A percentile compares a stretch with the other conserved stretches of the same genome.
phyloP scores from a whole-genome alignment of 2,329 filamentous ascomycete species.

The Colletotrichum aenigma region DNA sequence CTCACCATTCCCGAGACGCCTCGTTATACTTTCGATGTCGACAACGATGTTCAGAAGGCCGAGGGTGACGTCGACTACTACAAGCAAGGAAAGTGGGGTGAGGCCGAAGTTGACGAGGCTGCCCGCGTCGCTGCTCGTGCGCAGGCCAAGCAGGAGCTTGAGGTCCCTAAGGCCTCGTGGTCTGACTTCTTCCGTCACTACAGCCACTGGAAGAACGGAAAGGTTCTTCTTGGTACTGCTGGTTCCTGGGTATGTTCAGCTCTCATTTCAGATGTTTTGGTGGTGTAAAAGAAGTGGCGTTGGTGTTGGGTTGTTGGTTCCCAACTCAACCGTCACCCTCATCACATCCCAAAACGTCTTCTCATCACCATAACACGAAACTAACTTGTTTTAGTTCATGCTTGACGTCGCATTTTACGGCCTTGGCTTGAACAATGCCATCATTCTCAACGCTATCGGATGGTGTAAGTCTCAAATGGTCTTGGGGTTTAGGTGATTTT shows the following conservation, averaged over 20 bases:
- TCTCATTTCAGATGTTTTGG: background rate
- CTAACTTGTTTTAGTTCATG: slow-evolving; percentile 61
- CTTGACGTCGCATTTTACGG: slow-evolving; percentile 68
- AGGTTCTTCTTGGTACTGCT: slow-evolving; percentile 77
- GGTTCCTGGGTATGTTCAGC: slow-evolving; percentile 62
- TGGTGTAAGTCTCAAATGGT: slow-evolving; percentile 46
- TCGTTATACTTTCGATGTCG: slow-evolving; percentile 85
- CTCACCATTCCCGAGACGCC: slow-evolving; percentile 88
- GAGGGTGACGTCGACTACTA: slow-evolving; percentile 78
- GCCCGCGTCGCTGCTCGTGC: slow-evolving; percentile 62
- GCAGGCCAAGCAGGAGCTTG: slow-evolving; percentile 57
- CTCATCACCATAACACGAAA: background rate
- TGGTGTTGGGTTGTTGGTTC: background rate
- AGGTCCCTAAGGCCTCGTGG: slow-evolving; percentile 73
- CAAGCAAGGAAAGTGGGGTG: slow-evolving; percentile 61
- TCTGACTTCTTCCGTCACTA: slow-evolving; percentile 76
- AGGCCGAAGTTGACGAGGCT: slow-evolving; percentile 71
- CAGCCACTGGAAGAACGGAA: slow-evolving; percentile 71
- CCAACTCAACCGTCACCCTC: background rate
- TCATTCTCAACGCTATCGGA: slow-evolving; percentile 74
- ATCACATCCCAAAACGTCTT: background rate
- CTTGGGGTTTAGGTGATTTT: background rate
- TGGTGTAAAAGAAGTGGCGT: rapidly evolving
- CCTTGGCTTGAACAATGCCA: slow-evolving; percentile 76
- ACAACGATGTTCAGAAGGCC: slow-evolving; percentile 75